These are phyloP conservation scores for Schizochytrium sp. DNA, from an alignment of 108 stramenopile genomes.

Conservation along the genomic window DNA sequence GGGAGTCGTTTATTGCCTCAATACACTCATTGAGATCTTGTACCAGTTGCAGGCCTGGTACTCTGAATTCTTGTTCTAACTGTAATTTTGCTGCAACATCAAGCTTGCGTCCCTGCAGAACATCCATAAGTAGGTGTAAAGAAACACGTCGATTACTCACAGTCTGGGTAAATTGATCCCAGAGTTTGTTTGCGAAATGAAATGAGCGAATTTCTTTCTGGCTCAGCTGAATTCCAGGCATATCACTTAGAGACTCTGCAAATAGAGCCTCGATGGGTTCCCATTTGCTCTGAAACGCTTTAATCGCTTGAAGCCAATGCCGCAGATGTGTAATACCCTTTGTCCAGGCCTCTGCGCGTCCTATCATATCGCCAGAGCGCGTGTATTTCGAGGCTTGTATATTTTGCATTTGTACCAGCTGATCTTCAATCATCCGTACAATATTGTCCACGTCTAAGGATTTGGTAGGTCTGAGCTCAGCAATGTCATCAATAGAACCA, in stretches of 20 bases:
- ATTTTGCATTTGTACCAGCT: background rate
- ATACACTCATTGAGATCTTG: constrained; percentile 56
- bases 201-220: constrained; percentile 42
- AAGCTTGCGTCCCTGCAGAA: background rate
- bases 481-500: background rate
- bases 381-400: constrained; percentile 15
- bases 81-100: background rate
- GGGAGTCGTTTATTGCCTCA: constrained; percentile 44
- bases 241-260: background rate
- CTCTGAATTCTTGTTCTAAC: background rate
- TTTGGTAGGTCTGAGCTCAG: background rate
- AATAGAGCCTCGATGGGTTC: constrained; percentile 49
- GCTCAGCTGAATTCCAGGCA: background rate
- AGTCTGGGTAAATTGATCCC: background rate
- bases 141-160: background rate
- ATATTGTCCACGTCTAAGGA: constrained; percentile 3
- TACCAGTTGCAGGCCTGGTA: constrained; percentile 9
- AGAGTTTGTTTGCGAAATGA: constrained; percentile 46
- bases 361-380: constrained; percentile 9
- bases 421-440: background rate
- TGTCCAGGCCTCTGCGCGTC: background rate
- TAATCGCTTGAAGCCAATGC: background rate
- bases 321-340: constrained; percentile 38
- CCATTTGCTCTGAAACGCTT: constrained; percentile 35
- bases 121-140: background rate